A percentile compares a stretch with the other conserved stretches of the same genome.
Evolutionary conservation across 164 flowering plant species (phyloP).

Genomic region (Nymphaea colorata): DNA sequence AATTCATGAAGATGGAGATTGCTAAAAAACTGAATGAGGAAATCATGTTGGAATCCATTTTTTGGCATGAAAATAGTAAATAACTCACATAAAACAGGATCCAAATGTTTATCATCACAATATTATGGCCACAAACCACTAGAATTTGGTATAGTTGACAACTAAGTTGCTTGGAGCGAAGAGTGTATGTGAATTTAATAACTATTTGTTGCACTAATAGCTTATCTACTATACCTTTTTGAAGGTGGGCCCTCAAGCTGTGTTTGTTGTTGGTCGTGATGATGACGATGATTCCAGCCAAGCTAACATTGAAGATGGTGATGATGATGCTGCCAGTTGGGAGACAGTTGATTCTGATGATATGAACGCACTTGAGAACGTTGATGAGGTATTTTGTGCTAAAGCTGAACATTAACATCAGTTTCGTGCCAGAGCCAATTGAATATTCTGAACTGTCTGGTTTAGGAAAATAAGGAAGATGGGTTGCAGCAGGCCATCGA

Average conservation of each 20-base stretch:
- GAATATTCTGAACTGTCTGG: background rate
- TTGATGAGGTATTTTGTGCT: constrained; percentile 41
- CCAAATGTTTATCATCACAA: too few species aligned
- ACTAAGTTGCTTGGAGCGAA: background rate
- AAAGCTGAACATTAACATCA: background rate
- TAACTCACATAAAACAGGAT: too few species aligned
- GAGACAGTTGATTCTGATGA: constrained; percentile 90
- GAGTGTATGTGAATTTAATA: background rate
- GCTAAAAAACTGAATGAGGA: too few species aligned
- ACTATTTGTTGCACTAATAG: background rate
- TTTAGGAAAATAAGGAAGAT: constrained; percentile 28
- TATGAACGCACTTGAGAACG: constrained; percentile 35
- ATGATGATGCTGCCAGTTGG: constrained; percentile 88
- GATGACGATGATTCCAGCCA: constrained; percentile 80
- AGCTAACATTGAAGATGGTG: constrained; percentile 64
- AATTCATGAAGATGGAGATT: too few species aligned
- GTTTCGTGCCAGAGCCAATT: background rate
- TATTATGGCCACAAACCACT: too few species aligned
- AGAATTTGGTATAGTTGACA: background rate
- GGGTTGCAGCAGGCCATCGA: constrained; percentile 13
- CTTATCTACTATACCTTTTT: constrained; percentile 5
- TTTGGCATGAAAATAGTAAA: too few species aligned
- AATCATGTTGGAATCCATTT: too few species aligned
- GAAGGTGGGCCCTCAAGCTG: constrained; percentile 99
- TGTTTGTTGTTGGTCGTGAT: constrained; percentile 94